Evolutionary conservation across 169 alveolate genomes (phyloP), one percentile per base, ranked within the genome.

Genomic region (Plasmodium malariae): DNA sequence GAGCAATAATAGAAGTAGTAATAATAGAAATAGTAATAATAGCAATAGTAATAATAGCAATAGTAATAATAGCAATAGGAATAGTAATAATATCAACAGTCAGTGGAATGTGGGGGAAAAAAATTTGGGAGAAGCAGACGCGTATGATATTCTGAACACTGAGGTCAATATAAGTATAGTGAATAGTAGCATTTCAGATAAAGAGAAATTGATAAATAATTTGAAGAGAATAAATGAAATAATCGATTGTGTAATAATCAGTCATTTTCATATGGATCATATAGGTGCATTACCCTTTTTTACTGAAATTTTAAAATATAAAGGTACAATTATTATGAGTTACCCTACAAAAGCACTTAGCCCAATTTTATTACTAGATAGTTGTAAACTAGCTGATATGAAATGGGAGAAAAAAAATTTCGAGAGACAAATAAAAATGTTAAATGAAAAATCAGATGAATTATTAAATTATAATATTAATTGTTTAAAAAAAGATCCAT

Each of bases 221-320:
- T 86, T 86, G n/a, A 86, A 37, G 17, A 86, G 67, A 49, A 86
- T 86, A 55, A 86, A 86, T 86, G 92, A 86, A 70, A 86, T 86
- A 43, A 95, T 98, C 7, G 99, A 98, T 80, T 93, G 97, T 92
- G 97, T 97, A n/a, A 92, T 98, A 6, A 96, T 98, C 19, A 97
- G 99, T 57, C 99, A 98, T 94, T 99, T 98, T 92, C 99, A 98
- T 88, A 95, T 98, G 72, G 99, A 98, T 91, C 99, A 99, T 88
- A 96, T 98, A 86, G 99, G 99, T 1, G 99, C 99, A n/a, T 94
- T 99, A 26, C 99, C 99, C 36, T 98, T 96, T 92, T 96, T 99
- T 51, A 97, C 99, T 17, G 99, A 98, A 92, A 94, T 96, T 72
- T 93, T 97, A 87, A 93, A 96, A 54, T 95, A 94, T 74, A 88